These are phyloP conservation scores for Verticillium albo-atrum DNA, from an alignment of 2,329 filamentous ascomycete species.

Conservation along the genomic window DNA sequence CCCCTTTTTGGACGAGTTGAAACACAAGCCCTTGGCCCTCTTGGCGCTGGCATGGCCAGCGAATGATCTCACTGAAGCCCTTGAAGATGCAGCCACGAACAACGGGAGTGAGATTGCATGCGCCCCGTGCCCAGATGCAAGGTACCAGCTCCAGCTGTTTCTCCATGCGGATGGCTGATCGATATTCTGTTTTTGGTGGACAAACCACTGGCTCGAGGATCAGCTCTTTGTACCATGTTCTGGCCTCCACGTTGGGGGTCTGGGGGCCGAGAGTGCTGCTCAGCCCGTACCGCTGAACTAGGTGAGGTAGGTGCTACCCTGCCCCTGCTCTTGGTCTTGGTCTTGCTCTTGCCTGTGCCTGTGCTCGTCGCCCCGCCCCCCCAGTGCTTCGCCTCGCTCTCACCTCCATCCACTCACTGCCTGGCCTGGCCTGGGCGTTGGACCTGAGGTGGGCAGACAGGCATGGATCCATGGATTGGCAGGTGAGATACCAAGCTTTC, in stretches of 20 bases:
- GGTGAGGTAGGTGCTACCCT: not conserved
- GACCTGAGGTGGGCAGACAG: not conserved
- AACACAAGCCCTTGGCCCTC: not conserved
- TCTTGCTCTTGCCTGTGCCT: not conserved
- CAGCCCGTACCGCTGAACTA: not conserved
- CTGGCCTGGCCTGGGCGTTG: not conserved
- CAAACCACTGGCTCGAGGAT: not conserved
- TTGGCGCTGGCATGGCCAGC: not conserved
- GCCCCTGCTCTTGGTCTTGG: not conserved
- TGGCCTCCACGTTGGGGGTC: not conserved
- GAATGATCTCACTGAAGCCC: not conserved
- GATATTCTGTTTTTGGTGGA: not conserved
- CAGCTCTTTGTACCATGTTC: not conserved
- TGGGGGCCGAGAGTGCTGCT: not conserved
- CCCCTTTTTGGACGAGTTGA: not conserved
- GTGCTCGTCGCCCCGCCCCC: not conserved
- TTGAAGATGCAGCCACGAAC: not conserved
- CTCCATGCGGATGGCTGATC: not conserved
- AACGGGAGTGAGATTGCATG: not conserved
- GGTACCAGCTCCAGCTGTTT: not conserved
- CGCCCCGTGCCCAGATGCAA: constrained; percentile 1
- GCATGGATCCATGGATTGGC: not conserved
- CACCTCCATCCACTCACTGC: not conserved
- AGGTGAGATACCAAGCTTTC: not conserved
- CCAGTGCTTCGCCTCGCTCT: not conserved